Base-by-base conservation (phyloP, 2,329 filamentous ascomycete genomes). In the Colletotrichum sp. region DNA sequence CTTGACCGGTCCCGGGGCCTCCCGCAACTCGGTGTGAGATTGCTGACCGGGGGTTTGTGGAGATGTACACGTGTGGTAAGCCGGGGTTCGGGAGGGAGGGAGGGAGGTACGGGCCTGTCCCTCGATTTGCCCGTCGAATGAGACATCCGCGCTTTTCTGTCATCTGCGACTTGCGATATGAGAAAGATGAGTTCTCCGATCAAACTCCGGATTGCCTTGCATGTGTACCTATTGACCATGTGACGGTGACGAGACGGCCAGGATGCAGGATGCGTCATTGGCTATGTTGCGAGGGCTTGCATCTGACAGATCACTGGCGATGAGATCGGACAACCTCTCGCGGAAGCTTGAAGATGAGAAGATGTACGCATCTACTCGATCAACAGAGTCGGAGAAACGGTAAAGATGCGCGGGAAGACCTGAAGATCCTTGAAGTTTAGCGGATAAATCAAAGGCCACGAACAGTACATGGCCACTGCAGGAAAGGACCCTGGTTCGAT, bases 11-110 rank as follows among this genome's bases (percentile, higher is more conserved):
- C 56, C 69, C 73, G 69, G 69, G 73, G 73, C 43, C 55, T 75
- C 62, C 69, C 69, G 73, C 48, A 52, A 48, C 73, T 73, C 73
- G 73, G 73, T 75, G 73, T 75, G 73, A 72, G 63, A 75, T 72
- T 75, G 67, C 58, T 63, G 48, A 55, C 67, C 58, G 21, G 38
- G 72, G 61, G 34, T 36, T 16, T n/a, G 28, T 55, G 58, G 18
- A 61, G 58, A 30, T 36, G 28, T 55, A 32, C 18, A 61, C 28
- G 58, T 36, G 43, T 62, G 63, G 63, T 71, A 43, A 34, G 62
- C 59, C 52, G 61, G 68, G 32, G 52, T 48, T 18, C 30, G 64
- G 64, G 64, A 10, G 61, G 34, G 34, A 63, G 61, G 34, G 38
- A 43, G 34, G 62, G 62, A 65, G 62, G 62, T 65, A 65, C 62